phyloP scores from a whole-genome alignment of 2,329 filamentous ascomycete genomes.

The Fonsecaea monophora region DNA sequence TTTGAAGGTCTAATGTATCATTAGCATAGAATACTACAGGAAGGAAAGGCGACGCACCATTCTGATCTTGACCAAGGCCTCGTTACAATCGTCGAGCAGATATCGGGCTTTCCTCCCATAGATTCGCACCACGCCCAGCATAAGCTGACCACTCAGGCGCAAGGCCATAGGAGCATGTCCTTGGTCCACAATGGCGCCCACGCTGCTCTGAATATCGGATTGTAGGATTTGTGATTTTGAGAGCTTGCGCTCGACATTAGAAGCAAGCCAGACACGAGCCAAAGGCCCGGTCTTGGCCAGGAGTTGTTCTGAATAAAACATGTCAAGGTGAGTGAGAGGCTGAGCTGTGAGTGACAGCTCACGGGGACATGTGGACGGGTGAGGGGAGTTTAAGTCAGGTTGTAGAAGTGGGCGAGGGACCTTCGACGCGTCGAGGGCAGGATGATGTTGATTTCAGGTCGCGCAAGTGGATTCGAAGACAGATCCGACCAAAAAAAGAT shows the following conservation, averaged over 20 bases:
- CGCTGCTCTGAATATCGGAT: constrained; percentile 92
- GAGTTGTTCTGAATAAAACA: constrained; percentile 98
- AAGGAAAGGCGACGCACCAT: constrained; percentile 68
- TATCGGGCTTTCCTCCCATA: constrained; percentile 98
- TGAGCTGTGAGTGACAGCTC: constrained; percentile 1
- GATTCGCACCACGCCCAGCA: constrained; percentile 95
- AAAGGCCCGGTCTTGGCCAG: constrained; percentile 96
- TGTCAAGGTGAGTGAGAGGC: constrained; percentile 49
- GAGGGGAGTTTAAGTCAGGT: background rate
- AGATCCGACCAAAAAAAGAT: background rate
- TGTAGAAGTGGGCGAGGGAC: background rate
- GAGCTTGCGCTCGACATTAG: constrained; percentile 97
- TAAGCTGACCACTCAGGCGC: constrained; percentile 88
- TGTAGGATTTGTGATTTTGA: constrained; percentile 96
- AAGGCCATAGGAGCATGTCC: constrained; percentile 94
- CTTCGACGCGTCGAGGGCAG: constrained; percentile 32
- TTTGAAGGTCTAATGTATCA: constrained; percentile 77
- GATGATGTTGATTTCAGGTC: background rate
- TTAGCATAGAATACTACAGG: constrained; percentile 44
- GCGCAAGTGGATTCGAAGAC: constrained; percentile 1
- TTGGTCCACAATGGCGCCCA: constrained; percentile 91
- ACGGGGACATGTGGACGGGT: constrained; percentile 16
- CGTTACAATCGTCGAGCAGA: constrained; percentile 94
- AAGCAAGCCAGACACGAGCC: constrained; percentile 96
- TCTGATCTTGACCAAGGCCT: constrained; percentile 96